phyloP scores from a whole-genome alignment of 257 asterid species.

The Ajuga chamaepitys region DNA sequence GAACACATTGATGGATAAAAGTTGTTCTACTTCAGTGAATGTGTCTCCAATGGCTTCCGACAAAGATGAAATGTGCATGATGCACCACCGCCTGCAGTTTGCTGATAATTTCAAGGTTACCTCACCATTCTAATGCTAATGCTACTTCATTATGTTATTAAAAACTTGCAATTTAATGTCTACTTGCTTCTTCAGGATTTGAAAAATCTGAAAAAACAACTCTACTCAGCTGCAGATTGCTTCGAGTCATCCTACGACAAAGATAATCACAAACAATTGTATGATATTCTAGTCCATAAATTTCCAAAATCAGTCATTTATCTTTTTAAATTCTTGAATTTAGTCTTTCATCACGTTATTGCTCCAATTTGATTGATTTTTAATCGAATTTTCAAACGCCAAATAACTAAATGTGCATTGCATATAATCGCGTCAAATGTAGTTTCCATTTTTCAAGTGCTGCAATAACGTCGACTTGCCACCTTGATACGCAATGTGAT shows the following conservation, averaged over 20 bases:
- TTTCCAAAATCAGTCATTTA: neutral
- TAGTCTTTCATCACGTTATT: neutral
- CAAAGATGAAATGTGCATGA: constrained; percentile 39
- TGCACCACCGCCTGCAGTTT: constrained; percentile 41
- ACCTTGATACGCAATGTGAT: too few species aligned
- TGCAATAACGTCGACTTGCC: too few species aligned
- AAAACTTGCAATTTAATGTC: too few species aligned
- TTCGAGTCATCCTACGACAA: constrained; percentile 51
- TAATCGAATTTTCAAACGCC: neutral
- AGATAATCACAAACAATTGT: constrained; percentile 51
- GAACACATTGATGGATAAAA: too few species aligned
- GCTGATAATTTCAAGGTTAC: constrained; percentile 50
- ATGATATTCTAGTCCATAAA: constrained; percentile 3
- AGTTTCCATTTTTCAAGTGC: too few species aligned
- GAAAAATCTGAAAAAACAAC: constrained; percentile 45
- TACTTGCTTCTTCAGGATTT: constrained; percentile 34
- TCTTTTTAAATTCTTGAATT: neutral
- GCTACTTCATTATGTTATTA: neutral
- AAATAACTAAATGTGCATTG: too few species aligned
- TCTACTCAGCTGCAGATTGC: constrained; percentile 72
- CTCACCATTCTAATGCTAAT: neutral
- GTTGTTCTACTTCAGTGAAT: constrained; percentile 11
- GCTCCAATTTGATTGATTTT: neutral
- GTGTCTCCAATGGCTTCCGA: constrained; percentile 26
- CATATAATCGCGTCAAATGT: too few species aligned